Percentiles rank a stretch among this genome's conserved stretches.
Evolutionary conservation across 129 eudicot genomes (phyloP).

Genomic region (Mikania micrantha): DNA sequence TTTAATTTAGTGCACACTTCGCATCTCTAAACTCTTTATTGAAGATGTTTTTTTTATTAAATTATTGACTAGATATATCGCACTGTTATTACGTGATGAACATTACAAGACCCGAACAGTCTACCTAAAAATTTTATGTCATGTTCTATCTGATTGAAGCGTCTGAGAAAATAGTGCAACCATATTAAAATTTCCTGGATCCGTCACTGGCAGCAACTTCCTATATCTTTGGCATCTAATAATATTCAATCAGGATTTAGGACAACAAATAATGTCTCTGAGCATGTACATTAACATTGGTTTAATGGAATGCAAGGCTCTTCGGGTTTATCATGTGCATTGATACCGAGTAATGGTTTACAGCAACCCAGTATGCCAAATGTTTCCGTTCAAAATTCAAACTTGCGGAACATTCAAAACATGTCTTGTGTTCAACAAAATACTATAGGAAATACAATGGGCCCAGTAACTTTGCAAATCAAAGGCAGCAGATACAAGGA

Average conservation of each 20-base stretch:
- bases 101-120: too few species aligned
- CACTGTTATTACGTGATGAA: too few species aligned
- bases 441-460: conserved; percentile 63
- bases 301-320: conserved; percentile 52
- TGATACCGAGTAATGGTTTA: conserved; percentile 55
- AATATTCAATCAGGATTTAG: conserved; percentile 40
- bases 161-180: too few species aligned
- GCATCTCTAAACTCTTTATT: too few species aligned
- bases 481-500: conserved; percentile 62
- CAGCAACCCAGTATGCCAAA: conserved; percentile 54
- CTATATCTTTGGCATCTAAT: conserved; percentile 34
- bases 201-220: too few species aligned
- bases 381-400: conserved; percentile 60
- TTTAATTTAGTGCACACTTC: too few species aligned
- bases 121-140: too few species aligned
- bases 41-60: too few species aligned
- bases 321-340: conserved; percentile 53
- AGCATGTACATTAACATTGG: conserved; percentile 39
- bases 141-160: too few species aligned
- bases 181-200: too few species aligned
- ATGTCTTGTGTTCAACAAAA: conserved; percentile 51
- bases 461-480: conserved; percentile 61
- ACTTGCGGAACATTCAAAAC: conserved; percentile 63
- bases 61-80: too few species aligned
- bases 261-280: conserved; percentile 46